Evolutionary conservation across 2,329 filamentous ascomycete genomes (phyloP).

Genomic region (Botrytis fragariae): DNA sequence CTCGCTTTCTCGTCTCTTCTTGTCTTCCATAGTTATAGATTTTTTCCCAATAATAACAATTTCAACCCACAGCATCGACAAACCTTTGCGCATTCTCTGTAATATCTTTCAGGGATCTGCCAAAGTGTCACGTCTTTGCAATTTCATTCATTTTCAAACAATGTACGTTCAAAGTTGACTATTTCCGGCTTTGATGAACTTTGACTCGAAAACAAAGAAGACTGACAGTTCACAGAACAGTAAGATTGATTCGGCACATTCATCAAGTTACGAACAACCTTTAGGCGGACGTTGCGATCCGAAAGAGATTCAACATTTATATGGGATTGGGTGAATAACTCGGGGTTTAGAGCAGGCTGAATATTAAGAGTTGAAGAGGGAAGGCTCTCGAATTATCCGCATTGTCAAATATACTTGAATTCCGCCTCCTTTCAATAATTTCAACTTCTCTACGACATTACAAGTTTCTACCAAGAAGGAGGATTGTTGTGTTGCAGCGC

Average conservation of each 20-base stretch:
- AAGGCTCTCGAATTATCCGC: neutral
- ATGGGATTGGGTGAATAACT: conserved; percentile 5
- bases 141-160: conserved; percentile 34
- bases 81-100: conserved; percentile 38
- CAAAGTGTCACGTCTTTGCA: conserved; percentile 37
- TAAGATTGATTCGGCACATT: neutral
- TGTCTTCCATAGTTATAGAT: conserved; percentile 21
- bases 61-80: conserved; percentile 31
- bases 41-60: conserved; percentile 9
- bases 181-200: conserved; percentile 10
- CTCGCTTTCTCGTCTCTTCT: neutral
- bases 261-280: neutral
- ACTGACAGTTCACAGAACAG: conserved; percentile 16
- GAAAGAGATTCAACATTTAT: conserved; percentile 10
- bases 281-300: conserved; percentile 1
- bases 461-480: neutral
- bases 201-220: conserved; percentile 17
- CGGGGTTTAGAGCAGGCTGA: neutral
- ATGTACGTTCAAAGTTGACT: conserved; percentile 28
- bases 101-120: conserved; percentile 35
- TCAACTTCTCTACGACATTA: neutral
- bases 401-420: neutral
- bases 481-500: neutral
- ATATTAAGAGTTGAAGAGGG: conserved; percentile 2
- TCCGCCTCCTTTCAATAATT: neutral